Evolutionary conservation across 1,139 yeast species (phyloP), one percentile per base, ranked within the genome.

Genomic region (Diutina mesorugosa): DNA sequence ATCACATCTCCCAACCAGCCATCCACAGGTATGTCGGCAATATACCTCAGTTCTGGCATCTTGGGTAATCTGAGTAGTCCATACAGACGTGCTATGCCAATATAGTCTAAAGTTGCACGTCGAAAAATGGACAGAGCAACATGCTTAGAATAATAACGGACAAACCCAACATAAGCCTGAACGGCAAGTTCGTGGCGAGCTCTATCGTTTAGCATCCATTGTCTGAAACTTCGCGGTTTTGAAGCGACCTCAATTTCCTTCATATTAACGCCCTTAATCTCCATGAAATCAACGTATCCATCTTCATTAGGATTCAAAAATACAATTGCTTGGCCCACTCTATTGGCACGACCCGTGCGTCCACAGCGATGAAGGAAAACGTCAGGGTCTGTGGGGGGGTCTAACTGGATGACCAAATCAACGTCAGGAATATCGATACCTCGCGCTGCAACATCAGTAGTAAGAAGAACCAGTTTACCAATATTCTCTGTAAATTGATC

Each of bases 351-450:
- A 5, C 63, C 64, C 2, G 64, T 61, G 41, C 64, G 55, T 5
- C 64, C 64, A 53, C 64, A 62, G 47, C 64, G 57, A 48, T 62
- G 64, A 46, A 62, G 59, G 30, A 62, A 62, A 56, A 61, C 58
- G 53, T 60, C 63, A 0, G 96, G 89, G 62, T 89, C 96, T 0
- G 91, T 86, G 0, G 98, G 97, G 2, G 97, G 96, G 61, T 90
- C 97, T 47, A 90, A 63, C 66, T 90, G 97, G 9, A 90, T 73
- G 4, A 90, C 97, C 47, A 90, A 71, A 65, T 91, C 97, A 16
- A 90, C 97, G 58, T 90, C 93, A 1, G 96, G 96, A 41, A 90
- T 83, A 72, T 91, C 98, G 41, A 91, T 81, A 51, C 98, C 98
- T 68, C 98, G 77, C 0, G 97, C 96, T 1, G 97, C 97, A 29